Evolutionary conservation across 257 asterid genomes (phyloP), one percentile per base, ranked within the genome.

Genomic region (Capsicum baccatum): DNA sequence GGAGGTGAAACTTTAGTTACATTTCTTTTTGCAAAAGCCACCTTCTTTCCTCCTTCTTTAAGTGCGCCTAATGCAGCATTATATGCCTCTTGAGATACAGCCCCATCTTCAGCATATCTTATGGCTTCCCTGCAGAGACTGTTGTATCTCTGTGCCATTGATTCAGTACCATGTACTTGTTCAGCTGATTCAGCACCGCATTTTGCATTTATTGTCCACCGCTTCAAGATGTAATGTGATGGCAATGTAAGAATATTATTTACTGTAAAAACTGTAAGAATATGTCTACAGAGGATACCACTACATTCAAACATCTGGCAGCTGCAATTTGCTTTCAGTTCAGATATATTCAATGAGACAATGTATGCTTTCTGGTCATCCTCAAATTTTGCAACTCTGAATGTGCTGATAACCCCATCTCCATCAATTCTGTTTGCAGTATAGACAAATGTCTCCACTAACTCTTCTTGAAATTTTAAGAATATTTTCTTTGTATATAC

Each of bases 151-250:
- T 76, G 67, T 10, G 89, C 85, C 91, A 94, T 82, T 79, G 97
- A 89, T 71, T 89, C 92, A 1, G 83, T 90, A 70, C 84, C 90
- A 84, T 88, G 91, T 79, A 79, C 83, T 69, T 89, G 88, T 82
- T 89, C 96, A n/a, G 91, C 98, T 83, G 87, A 86, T 73, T 83
- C 89, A 85, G 82, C 85, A n/a, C 44, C 79, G 85, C 88, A 87
- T 90, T 87, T 93, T 82, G 98, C 98, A 82, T 93, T 92, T 89
- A 90, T 90, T 17, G 99, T 96, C 99, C 99, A 96, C 81, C 99
- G 91, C 87, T 93, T 94, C 88, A 94, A 86, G 84, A 96, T 94
- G 89, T 93, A 96, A 83, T 89, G 97, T 15, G 95, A 82, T 56
- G 99, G 98, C 87, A 96, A 84, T 11, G 97, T 94, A 47, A 94